Percentiles rank a stretch among this genome's conserved stretches.
These are phyloP conservation scores for Immersiporthe knoxdaviesiana DNA, from an alignment of 2,329 filamentous ascomycete genomes.

Conservation along the genomic window DNA sequence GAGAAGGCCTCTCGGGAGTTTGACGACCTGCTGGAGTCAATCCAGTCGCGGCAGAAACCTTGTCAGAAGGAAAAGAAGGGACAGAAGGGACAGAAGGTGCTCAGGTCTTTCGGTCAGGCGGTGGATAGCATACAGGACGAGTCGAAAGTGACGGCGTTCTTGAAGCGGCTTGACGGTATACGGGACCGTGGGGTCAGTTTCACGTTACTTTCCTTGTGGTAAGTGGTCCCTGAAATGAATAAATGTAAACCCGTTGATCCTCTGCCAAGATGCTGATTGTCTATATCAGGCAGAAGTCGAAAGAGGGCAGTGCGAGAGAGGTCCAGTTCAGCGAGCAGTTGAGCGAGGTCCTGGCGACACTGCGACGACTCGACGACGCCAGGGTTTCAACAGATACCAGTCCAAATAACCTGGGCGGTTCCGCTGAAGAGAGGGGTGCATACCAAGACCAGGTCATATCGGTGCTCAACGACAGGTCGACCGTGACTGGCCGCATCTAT, in stretches of 20 bases:
- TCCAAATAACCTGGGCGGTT: neutral
- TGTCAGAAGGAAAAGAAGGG: too few species aligned
- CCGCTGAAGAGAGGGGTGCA: neutral
- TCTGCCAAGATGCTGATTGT: neutral
- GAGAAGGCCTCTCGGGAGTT: neutral
- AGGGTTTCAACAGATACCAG: neutral
- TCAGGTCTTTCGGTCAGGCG: neutral
- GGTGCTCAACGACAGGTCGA: neutral
- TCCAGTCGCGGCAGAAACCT: neutral
- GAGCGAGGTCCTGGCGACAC: neutral
- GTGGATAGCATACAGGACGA: neutral
- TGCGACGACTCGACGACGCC: neutral
- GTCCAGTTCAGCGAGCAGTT: neutral
- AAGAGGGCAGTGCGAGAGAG: neutral
- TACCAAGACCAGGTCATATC: neutral
- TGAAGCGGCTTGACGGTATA: neutral
- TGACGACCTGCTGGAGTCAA: neutral
- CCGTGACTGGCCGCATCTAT: neutral
- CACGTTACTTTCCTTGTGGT: neutral
- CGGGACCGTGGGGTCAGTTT: neutral
- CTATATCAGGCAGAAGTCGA: neutral
- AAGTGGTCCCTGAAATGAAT: neutral
- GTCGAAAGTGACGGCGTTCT: neutral
- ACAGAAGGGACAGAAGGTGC: neutral
- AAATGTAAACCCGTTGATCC: rapidly evolving